phyloP scores from a whole-genome alignment of 2,329 filamentous ascomycete genomes.

The Pyricularia pennisetigena region DNA sequence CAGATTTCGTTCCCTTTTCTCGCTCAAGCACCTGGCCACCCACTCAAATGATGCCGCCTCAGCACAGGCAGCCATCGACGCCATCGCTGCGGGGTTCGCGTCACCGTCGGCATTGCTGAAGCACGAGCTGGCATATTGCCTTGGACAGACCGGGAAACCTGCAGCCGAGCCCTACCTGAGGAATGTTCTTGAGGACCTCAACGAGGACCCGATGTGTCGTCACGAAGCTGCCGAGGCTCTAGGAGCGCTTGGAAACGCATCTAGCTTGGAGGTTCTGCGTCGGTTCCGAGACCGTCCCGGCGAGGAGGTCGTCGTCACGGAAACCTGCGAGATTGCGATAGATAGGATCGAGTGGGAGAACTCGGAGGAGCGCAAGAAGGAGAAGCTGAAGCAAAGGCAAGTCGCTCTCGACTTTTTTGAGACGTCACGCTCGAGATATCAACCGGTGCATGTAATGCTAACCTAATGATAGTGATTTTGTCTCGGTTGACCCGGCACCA shows the following conservation, averaged over 20 bases:
- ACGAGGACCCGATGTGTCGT: conserved; percentile 90
- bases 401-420: conserved; percentile 10
- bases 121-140: conserved; percentile 94
- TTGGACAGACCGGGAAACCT: conserved; percentile 78
- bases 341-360: conserved; percentile 92
- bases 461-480: conserved; percentile 62
- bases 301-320: conserved; percentile 73
- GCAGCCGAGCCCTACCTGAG: conserved; percentile 66
- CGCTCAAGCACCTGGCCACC: conserved; percentile 84
- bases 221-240: conserved; percentile 96
- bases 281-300: conserved; percentile 63
- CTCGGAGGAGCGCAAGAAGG: conserved; percentile 57
- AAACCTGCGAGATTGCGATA: conserved; percentile 96
- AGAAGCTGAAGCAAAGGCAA: conserved; percentile 76
- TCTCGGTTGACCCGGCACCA: conserved; percentile 90
- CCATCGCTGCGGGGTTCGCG: conserved; percentile 78
- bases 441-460: conserved; percentile 17
- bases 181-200: conserved; percentile 61
- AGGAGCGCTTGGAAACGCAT: conserved; percentile 69
- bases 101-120: conserved; percentile 87
- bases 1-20: conserved; percentile 94
- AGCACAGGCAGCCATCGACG: conserved; percentile 49
- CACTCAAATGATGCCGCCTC: conserved; percentile 45
- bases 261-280: conserved; percentile 64
- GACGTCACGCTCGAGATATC: conserved; percentile 8